phyloP scores from a whole-genome alignment of 495 filamentous ascomycete species.

The Tuber aestivum region DNA sequence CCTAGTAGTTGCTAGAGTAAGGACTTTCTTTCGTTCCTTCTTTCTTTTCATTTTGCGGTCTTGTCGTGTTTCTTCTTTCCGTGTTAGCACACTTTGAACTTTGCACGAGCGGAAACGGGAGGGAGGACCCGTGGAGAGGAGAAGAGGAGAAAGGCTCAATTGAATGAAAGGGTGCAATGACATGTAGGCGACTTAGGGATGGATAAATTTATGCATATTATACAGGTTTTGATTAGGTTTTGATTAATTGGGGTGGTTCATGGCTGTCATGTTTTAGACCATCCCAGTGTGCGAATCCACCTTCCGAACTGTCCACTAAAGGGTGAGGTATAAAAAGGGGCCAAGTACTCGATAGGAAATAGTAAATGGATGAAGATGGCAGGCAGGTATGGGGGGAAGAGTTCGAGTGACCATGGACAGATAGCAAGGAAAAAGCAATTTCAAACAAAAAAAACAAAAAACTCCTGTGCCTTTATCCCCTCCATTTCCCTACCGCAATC shows the following conservation, averaged over 20 bases:
- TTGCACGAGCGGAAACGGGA: not conserved
- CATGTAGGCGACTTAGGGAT: not conserved
- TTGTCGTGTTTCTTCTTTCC: not conserved
- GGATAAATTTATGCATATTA: not conserved
- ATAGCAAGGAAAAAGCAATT: constrained; percentile 23
- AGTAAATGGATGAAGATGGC: not conserved
- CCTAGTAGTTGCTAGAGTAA: not conserved
- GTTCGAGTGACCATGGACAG: not conserved
- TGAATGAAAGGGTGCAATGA: not conserved
- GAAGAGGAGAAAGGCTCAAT: not conserved
- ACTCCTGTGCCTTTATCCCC: constrained; percentile 38
- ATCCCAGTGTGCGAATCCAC: not conserved
- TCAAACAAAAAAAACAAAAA: constrained; percentile 33
- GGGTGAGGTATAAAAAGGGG: not conserved
- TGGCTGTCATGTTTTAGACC: not conserved
- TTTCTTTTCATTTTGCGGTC: not conserved
- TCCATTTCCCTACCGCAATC: constrained; percentile 17
- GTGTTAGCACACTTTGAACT: not conserved
- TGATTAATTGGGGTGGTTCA: not conserved
- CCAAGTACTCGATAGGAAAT: not conserved
- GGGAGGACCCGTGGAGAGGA: not conserved
- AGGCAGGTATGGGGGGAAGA: not conserved
- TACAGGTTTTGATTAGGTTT: too few relatives aligned
- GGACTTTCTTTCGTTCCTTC: too few relatives aligned
- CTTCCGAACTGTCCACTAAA: not conserved